phyloP scores from a whole-genome alignment of 2,329 filamentous ascomycete genomes.

The Hawksworthiomyces lignivorus region DNA sequence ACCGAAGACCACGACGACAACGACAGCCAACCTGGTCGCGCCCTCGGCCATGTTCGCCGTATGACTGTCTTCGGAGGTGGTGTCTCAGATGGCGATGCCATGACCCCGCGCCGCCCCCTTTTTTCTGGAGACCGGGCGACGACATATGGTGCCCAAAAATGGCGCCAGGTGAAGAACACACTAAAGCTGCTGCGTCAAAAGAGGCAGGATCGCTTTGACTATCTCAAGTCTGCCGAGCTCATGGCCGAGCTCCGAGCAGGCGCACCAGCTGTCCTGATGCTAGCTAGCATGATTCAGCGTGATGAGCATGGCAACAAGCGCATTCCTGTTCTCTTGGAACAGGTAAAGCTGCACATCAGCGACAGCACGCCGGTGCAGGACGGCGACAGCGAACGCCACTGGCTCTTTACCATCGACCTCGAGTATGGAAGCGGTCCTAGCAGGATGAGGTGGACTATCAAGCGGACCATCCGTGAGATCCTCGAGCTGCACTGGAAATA shows the following conservation, averaged over 20 bases:
- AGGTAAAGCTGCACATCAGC: constrained; percentile 79
- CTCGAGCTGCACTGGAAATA: constrained; percentile 90
- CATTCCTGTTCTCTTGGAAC: constrained; percentile 90
- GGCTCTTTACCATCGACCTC: constrained; percentile 82
- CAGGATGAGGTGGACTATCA: constrained; percentile 93
- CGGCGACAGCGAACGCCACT: constrained; percentile 60
- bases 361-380: constrained; percentile 67
- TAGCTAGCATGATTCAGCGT: constrained; percentile 95
- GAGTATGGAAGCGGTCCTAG: constrained; percentile 95
- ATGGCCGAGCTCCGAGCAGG: constrained; percentile 92
- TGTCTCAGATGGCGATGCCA: constrained; percentile 54
- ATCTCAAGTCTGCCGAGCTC: constrained; percentile 89
- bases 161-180: constrained; percentile 88
- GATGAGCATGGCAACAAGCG: constrained; percentile 94
- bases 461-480: constrained; percentile 81
- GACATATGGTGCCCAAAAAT: constrained; percentile 72
- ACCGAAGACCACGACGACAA: constrained; percentile 44
- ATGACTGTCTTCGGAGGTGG: constrained; percentile 58
- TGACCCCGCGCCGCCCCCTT: constrained; percentile 48
- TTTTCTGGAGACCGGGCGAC: constrained; percentile 60
- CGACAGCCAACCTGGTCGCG: constrained; percentile 42
- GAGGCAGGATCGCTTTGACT: constrained; percentile 84
- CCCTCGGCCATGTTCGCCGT: constrained; percentile 56
- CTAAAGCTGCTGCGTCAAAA: constrained; percentile 71
- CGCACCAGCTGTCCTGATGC: constrained; percentile 83